Percentiles rank a stretch among this genome's conserved stretches.
Evolutionary conservation across 352 stramenopile species (phyloP).

Genomic region (Peronospora belbahrii): DNA sequence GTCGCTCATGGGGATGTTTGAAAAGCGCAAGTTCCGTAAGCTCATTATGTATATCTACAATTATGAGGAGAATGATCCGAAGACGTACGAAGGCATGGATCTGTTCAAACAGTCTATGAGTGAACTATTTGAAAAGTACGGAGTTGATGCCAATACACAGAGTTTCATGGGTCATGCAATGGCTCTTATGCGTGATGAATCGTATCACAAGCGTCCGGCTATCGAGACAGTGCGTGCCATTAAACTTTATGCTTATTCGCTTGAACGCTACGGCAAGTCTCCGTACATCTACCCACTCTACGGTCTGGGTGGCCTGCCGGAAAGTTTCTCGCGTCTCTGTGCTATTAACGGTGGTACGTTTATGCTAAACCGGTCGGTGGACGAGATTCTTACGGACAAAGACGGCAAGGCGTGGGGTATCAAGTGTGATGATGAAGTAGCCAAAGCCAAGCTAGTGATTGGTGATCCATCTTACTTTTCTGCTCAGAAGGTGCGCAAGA

Average conservation of each 20-base stretch:
- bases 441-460: conserved; percentile 96
- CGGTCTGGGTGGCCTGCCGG: conserved; percentile 94
- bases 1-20: conserved; percentile 98
- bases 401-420: conserved; percentile 92
- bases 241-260: conserved; percentile 97
- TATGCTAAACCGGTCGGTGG: conserved; percentile 97
- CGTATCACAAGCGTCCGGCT: conserved; percentile 79
- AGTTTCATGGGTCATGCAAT: conserved; percentile 99
- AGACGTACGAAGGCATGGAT: conserved; percentile 88
- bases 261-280: conserved; percentile 94
- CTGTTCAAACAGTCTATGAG: conserved; percentile 96
- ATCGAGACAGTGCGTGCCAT: conserved; percentile 93
- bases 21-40: conserved; percentile 98
- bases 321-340: conserved; percentile 98
- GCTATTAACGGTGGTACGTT: conserved; percentile 99
- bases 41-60: conserved; percentile 97
- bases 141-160: conserved; percentile 95
- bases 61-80: conserved; percentile 91
- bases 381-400: conserved; percentile 90
- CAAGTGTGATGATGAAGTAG: conserved; percentile 89
- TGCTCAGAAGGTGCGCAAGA: conserved; percentile 87
- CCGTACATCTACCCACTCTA: conserved; percentile 99
- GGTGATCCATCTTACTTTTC: conserved; percentile 98
- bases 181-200: conserved; percentile 94
- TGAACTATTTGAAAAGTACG: conserved; percentile 97